Base-by-base conservation (phyloP, 2,329 filamentous ascomycete species). In the Xylaria sp. region DNA sequence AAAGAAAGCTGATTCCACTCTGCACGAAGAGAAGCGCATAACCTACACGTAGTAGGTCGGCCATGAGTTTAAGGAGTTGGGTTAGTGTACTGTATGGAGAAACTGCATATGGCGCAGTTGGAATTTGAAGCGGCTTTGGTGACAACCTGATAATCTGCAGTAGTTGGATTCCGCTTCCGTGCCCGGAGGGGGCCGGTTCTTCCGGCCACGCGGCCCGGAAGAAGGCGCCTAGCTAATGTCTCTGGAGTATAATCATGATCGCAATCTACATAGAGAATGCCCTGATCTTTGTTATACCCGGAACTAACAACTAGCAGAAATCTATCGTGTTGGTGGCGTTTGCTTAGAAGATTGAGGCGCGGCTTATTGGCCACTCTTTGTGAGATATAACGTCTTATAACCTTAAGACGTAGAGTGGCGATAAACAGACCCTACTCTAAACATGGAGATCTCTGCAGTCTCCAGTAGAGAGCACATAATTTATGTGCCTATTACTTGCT, bases 131-230 rank as follows among this genome's bases (percentile, higher is more conserved):
- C 14, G 37, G 31, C 21, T 42, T 23, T 54, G 49, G 49, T 38
- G 28, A 50, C 21, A 37, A 53, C 38, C 33, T 37, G 46, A 59
- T 59, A 42, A 56, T 50, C 35, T 52, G 59, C 54, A 59, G 55
- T 52, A 62, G 54, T 62, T 45, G 58, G 62, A 59, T 59, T 53
- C 50, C 54, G 62, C 46, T 7, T n/a, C 38, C 12, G 49, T 51
- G 54, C 17, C 49, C 45, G 42, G 52, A 49, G 45, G 47, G 17
- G 45, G 52, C 33, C 23, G 40, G 33, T 37, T 35, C 25, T 17
- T 31, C 28, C 17, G 46, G 23, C 50, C 43, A 49, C 43, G 25
- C 35, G 31, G 43, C 50, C 37, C 56, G 54, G 49, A 45, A 51
- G 55, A 38, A 40, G 38, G 61, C 50, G 38, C 56, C 37, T 50